Evolutionary conservation across 768 basidiomycete species (phyloP).

Genomic region (Naganishia vishniacii): DNA sequence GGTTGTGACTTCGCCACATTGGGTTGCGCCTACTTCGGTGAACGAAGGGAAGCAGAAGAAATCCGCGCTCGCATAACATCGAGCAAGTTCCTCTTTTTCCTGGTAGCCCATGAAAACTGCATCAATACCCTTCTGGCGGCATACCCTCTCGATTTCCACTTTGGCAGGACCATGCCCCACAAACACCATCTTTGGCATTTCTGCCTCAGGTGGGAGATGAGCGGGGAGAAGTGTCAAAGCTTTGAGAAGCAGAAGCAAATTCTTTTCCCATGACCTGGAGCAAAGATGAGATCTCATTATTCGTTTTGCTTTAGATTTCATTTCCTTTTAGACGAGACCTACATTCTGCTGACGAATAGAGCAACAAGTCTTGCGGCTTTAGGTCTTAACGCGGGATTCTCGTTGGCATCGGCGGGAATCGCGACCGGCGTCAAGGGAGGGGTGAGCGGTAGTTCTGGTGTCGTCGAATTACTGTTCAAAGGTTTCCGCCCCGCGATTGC

Average conservation of each 20-base stretch:
- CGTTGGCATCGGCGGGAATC: conserved; percentile 18
- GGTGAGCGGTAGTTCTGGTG: conserved; percentile 26
- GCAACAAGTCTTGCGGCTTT: conserved; percentile 35
- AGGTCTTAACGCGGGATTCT: not conserved
- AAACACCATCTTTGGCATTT: conserved; percentile 48
- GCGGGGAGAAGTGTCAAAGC: conserved; percentile 44
- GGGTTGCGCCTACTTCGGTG: conserved; percentile 40
- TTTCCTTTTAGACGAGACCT: conserved; percentile 1
- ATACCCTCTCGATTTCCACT: conserved; percentile 44
- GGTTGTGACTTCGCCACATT: too few species aligned
- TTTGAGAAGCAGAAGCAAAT: conserved; percentile 51
- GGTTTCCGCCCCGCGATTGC: not conserved
- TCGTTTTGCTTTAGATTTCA: not conserved
- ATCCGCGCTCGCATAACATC: conserved; percentile 52
- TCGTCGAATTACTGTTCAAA: not conserved
- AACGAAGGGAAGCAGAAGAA: conserved; percentile 52
- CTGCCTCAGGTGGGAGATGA: conserved; percentile 29
- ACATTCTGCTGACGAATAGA: conserved; percentile 50
- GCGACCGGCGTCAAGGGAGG: conserved; percentile 33
- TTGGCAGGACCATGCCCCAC: conserved; percentile 52
- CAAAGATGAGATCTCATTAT: not conserved
- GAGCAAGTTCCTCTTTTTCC: conserved; percentile 49
- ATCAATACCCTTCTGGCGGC: conserved; percentile 42
- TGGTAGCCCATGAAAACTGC: conserved; percentile 50
- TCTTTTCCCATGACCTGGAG: conserved; percentile 52